Percentiles rank a stretch among this genome's conserved stretches.
Conservation (phyloP, 1,284 basidiomycete species). For the Serendipita sp. region DNA sequence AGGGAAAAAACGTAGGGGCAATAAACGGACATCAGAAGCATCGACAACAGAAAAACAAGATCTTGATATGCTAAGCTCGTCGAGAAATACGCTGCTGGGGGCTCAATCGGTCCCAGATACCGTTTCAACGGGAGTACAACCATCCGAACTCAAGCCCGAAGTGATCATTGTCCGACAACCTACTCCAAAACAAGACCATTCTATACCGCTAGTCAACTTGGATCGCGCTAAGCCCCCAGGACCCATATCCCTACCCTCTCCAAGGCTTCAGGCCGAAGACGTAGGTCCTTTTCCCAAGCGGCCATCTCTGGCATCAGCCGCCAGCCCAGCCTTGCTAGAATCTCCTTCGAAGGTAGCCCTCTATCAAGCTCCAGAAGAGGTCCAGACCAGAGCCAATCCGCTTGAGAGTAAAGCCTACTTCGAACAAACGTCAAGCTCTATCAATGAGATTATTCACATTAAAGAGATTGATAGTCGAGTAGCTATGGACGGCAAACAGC, state of each 20-base stretch:
- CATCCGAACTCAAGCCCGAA: not conserved
- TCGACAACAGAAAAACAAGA: not conserved
- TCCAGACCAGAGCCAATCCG: not conserved
- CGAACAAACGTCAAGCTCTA: not conserved
- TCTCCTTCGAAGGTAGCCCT: not conserved
- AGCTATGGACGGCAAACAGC: not conserved
- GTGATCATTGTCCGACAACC: not conserved
- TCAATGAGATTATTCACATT: not conserved
- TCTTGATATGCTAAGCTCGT: no score
- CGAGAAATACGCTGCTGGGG: no score
- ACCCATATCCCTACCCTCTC: not conserved
- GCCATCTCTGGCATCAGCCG: not conserved
- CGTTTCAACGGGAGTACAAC: no score
- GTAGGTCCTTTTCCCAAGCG: not conserved
- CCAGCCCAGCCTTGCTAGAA: not conserved
- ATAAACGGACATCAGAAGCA: not conserved
- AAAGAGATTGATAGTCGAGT: not conserved
- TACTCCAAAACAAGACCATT: not conserved
- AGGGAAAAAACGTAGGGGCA: not conserved
- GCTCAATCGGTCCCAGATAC: no score
- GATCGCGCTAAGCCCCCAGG: not conserved
- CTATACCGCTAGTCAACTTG: not conserved
- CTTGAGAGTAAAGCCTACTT: not conserved
- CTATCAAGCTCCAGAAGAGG: constrained; percentile 4
- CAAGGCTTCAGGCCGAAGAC: not conserved